Base-by-base conservation (phyloP, 257 asterid genomes). In the Solanum lycopersicoides region DNA sequence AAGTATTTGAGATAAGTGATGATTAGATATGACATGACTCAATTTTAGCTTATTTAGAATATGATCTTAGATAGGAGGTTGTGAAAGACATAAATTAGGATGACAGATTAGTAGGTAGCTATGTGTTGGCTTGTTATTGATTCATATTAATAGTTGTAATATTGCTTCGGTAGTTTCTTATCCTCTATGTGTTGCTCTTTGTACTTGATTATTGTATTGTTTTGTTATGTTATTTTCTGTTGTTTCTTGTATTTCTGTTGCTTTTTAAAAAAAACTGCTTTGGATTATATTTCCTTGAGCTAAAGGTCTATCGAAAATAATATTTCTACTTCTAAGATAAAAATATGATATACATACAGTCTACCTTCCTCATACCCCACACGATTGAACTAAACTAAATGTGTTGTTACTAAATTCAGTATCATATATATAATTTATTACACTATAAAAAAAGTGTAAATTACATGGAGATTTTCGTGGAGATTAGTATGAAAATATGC, bases 331-430 rank as follows among this genome's bases (percentile, higher is more conserved):
- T 68, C 9, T 13, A 28, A 68, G 10, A 2, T 68, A 13, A 28
- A 3, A 14, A 6, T 28, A 28, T 13, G 21, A 13, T n/a, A 0
- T n/a, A 5, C 4, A 0, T n/a, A n/a, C 18, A n/a, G 0, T n/a
- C 9, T 65, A n/a, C 8, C 9, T 65, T 25, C 16, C 9, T 65
- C 9, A n/a, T 2, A 6, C 68, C 28, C 68, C 28, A 60, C 13
- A 0, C 1, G 3, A 0, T 60, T 25, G 3, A 56, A 56, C 0
- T 18, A 56, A 2, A 56, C 25, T 56, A 56, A 56, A 56, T 56
- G 25, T 56, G 4, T 8, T 7, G 25, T 18, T 60, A 28, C n/a
- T 66, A 10, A 66, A 34, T 71, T 71, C 14, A 7, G 12, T 15
- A 71, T 32, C 9, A 65, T 25, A 25, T n/a, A 28, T 28, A 28